Conservation (phyloP, 116 monocot species). For the Zostera marina region DNA sequence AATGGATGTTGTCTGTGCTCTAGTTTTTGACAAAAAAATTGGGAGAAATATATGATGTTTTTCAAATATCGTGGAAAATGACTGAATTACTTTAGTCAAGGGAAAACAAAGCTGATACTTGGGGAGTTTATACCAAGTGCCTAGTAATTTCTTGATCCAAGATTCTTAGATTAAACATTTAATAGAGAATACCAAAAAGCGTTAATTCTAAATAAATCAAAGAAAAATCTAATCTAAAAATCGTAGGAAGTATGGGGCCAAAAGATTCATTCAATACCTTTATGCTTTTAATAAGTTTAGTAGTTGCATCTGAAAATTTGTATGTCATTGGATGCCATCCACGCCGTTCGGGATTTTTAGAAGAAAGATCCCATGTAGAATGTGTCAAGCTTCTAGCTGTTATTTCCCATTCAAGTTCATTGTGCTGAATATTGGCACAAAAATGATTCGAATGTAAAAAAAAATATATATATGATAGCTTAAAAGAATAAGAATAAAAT, state of each 20-base stretch:
- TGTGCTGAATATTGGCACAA: conserved; percentile 31
- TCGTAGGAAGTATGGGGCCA: neutral
- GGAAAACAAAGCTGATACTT: too few species aligned
- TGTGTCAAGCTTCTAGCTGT: conserved; percentile 81
- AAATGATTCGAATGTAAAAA: neutral
- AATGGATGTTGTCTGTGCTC: conserved; percentile 78
- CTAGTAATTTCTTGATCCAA: too few species aligned
- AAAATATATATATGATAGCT: neutral
- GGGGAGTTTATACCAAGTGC: too few species aligned
- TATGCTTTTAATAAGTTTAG: conserved; percentile 50
- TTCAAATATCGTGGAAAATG: neutral
- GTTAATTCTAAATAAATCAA: too few species aligned
- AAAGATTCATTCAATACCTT: conserved; percentile 30
- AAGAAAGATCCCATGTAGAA: conserved; percentile 74
- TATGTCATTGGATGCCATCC: conserved; percentile 96
- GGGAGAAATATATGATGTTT: neutral
- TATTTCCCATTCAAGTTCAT: conserved; percentile 76
- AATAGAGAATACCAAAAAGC: too few species aligned
- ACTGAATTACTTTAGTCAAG: too few species aligned
- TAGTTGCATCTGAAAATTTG: conserved; percentile 69
- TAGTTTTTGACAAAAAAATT: conserved; percentile 5
- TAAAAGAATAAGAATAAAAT: conserved; percentile 1
- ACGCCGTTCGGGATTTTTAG: conserved; percentile 58
- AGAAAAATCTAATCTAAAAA: too few species aligned
- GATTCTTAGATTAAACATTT: too few species aligned